Base-by-base conservation (phyloP, 805 yeast species). In the Grigorovia transvaalensis region DNA sequence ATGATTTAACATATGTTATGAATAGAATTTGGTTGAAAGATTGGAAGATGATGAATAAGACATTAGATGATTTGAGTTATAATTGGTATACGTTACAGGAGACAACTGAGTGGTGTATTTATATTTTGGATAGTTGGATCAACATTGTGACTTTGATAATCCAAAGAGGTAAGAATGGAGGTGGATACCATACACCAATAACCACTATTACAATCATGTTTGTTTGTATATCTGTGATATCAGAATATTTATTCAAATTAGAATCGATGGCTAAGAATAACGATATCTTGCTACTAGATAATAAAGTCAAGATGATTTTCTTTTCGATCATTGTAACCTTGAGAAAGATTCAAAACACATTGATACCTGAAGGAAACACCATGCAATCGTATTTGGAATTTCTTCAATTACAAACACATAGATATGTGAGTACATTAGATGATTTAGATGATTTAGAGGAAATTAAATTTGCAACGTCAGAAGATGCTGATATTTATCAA, bases 161-260 rank as follows among this genome's bases (percentile, higher is more conserved):
- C 33, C 33, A 47, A 17, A 9, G 27, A 6, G 77, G 78, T 50
- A 84, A 83, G 62, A 81, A 85, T 0, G 78, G 79, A 61, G 79
- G 87, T 1, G 51, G 51, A 18, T 77, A 84, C 0, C 72, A 88
- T 57, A 84, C 93, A 0, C 93, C 95, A 1, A 84, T 84, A 23
- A 84, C 84, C 64, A 83, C 86, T 59, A 75, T 84, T 35, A 81
- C 88, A 0, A 82, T 88, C 61, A 74, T 84, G 29, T 85, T 83
- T 62, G 48, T 51, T 27, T 71, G 88, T 1, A 70, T 81, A 12
- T 67, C 84, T 50, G 69, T 85, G 40, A 74, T 84, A 50, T 78
- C 88, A 2, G 87, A 82, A 38, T 57, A 81, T 58, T 67, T 85
- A 56, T 74, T 75, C 52, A 70, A 75, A 9, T 70, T 84, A 19